Percentiles rank a stretch among this genome's conserved stretches.
Conservation (phyloP, 2,329 filamentous ascomycete species). For the Seiridium cupressi region DNA sequence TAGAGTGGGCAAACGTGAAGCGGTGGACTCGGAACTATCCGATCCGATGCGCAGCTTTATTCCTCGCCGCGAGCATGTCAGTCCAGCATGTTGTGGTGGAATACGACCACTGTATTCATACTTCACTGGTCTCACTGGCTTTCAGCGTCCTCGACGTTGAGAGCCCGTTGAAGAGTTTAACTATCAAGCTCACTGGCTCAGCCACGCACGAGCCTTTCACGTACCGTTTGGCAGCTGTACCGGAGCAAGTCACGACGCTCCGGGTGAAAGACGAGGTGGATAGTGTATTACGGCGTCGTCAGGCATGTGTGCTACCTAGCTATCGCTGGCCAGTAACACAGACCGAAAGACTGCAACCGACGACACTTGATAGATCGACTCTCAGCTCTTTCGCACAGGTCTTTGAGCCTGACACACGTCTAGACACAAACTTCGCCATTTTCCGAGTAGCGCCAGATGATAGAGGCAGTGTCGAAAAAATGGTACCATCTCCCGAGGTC, state of each 20-base stretch:
- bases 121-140: neutral
- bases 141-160: constrained; percentile 1
- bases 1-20: constrained; percentile 7
- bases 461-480: neutral
- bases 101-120: constrained; percentile 4
- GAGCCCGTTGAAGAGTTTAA: constrained; percentile 5
- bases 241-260: neutral
- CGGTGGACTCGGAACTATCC: constrained; percentile 3
- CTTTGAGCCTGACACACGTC: neutral
- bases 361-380: neutral
- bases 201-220: neutral
- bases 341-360: neutral
- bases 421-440: constrained; percentile 6
- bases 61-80: constrained; percentile 5
- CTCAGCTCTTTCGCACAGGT: neutral
- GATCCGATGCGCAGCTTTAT: neutral
- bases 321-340: neutral
- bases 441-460: neutral
- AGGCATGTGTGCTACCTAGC: neutral
- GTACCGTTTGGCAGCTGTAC: neutral
- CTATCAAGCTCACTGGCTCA: neutral
- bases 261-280: neutral
- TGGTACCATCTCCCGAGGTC: neutral
- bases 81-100: constrained; percentile 10
- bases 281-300: neutral